Evolutionary conservation across 2,329 filamentous ascomycete species (phyloP), one percentile per base, ranked within the genome.

Genomic region (Claviceps pazoutovae): DNA sequence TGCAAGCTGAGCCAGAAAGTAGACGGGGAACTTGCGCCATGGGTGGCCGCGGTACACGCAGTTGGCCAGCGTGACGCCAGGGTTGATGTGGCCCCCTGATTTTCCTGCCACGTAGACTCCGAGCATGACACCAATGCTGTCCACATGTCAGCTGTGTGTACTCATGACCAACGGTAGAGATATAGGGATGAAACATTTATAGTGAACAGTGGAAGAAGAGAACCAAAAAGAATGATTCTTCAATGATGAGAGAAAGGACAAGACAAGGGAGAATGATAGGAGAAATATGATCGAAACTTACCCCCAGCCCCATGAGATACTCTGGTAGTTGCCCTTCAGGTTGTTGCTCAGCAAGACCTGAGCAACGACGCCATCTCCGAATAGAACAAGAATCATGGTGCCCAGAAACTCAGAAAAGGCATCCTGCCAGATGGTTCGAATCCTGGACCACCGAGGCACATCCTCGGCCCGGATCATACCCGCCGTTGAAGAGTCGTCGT

Each of bases 361-460:
- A 3, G 83, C 83, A 19, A 86, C 80, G 51, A 79, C 79, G n/a
- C 81, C 83, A 55, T 86, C 78, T 4, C 83, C 83, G 58, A 87
- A 87, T 42, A 86, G 66, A 53, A 87, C 71, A 55, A 87, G 65
- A 51, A 83, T 74, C 68, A 87, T 81, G 13, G 79, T 82, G 7
- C 82, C 82, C 48, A 83, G 75, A 66, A 86, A 85, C 57, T 86
- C 82, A 1, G 79, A 78, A 56, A 85, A 79, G 1, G 74, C 75
- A 55, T 84, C 80, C 53, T 75, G 72, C 39, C 76, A 68, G 30
- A 65, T 58, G 19, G 70, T 65, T 44, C 81, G 72, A 30, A 80
- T 64, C 41, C 68, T 70, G 47, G 68, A 74, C 82, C 82, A 85
- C 17, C 54, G 54, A 16, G 62, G 61, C 51, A 61, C 52, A 48